A percentile compares a stretch with the other conserved stretches of the same genome.
Conservation (phyloP, 441 rosid species). For the Macaranga tanarius region DNA sequence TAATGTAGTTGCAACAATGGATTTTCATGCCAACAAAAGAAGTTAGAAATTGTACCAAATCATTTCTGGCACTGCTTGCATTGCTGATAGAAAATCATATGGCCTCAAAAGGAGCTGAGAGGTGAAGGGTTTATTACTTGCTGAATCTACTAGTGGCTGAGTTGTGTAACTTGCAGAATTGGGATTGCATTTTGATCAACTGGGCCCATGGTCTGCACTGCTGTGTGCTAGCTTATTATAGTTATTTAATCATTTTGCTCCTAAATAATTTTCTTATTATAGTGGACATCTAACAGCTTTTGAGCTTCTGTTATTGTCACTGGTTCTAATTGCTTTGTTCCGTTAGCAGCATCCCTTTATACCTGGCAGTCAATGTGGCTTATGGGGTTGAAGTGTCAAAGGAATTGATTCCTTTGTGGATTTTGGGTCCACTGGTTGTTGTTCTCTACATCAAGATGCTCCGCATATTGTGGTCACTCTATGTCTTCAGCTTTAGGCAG, state of each 20-base stretch:
- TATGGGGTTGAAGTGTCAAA: slow-evolving; percentile 76
- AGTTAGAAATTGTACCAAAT: neutral
- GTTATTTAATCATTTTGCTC: neutral
- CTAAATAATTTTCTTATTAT: neutral
- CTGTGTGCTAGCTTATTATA: neutral
- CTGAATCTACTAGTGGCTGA: neutral
- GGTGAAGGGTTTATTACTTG: neutral
- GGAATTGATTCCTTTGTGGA: slow-evolving; percentile 83
- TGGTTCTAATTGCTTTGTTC: slow-evolving; percentile 23
- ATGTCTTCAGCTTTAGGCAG: slow-evolving; percentile 74
- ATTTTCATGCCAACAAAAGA: neutral
- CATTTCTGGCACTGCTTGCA: neutral
- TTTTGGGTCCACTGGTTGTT: slow-evolving; percentile 68
- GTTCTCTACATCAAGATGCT: slow-evolving; percentile 73
- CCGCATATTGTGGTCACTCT: slow-evolving; percentile 65
- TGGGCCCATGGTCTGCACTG: neutral
- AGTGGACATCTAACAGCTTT: neutral
- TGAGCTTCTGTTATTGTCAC: slow-evolving; percentile 3
- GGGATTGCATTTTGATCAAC: neutral
- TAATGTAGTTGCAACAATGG: neutral
- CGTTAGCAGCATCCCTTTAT: slow-evolving; percentile 66
- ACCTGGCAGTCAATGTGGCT: slow-evolving; percentile 52
- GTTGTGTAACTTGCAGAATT: slow-evolving; percentile 5
- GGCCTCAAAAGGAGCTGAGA: neutral
- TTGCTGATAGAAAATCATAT: neutral